A percentile compares a stretch with the other conserved stretches of the same genome.
Evolutionary conservation across 2,329 filamentous ascomycete species (phyloP).

Genomic region (Ascochyta rabiei): DNA sequence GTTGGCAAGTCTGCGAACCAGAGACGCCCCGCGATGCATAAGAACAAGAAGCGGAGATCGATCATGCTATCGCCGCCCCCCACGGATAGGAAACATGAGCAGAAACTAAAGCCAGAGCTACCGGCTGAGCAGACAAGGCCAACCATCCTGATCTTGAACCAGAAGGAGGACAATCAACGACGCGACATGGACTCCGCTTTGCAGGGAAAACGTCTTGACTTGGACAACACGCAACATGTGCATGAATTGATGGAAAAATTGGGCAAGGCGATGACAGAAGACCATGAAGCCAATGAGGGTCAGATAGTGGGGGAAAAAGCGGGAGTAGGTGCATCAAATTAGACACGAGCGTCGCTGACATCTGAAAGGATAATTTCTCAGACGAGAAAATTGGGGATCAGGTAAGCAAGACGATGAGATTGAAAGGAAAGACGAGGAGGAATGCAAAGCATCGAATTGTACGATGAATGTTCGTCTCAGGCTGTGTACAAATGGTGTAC

Average conservation of each 20-base stretch:
- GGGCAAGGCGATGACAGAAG: not conserved
- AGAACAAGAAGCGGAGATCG: conserved; percentile 11
- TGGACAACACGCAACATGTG: not conserved
- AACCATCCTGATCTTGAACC: not conserved
- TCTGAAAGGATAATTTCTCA: not conserved
- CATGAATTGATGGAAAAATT: conserved; percentile 1
- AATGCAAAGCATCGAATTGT: not conserved
- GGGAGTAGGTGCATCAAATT: not conserved
- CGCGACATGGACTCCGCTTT: conserved; percentile 2
- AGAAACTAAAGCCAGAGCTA: not conserved
- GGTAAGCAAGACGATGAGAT: not conserved
- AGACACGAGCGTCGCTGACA: not conserved
- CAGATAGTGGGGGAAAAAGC: not conserved
- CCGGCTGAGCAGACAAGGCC: not conserved
- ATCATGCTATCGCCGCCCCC: conserved; percentile 11
- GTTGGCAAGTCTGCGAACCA: conserved; percentile 5
- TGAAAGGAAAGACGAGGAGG: conserved; percentile 13
- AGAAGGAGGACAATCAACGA: not conserved
- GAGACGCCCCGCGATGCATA: conserved; percentile 8
- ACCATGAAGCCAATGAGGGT: not conserved
- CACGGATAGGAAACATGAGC: not conserved
- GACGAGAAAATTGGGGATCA: not conserved
- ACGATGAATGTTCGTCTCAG: not conserved
- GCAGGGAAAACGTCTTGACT: not conserved
- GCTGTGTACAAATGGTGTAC: too few species aligned